A percentile compares a stretch with the other conserved stretches of the same genome.
phyloP scores from a whole-genome alignment of 805 yeast species.

The Starmerella floricola region DNA sequence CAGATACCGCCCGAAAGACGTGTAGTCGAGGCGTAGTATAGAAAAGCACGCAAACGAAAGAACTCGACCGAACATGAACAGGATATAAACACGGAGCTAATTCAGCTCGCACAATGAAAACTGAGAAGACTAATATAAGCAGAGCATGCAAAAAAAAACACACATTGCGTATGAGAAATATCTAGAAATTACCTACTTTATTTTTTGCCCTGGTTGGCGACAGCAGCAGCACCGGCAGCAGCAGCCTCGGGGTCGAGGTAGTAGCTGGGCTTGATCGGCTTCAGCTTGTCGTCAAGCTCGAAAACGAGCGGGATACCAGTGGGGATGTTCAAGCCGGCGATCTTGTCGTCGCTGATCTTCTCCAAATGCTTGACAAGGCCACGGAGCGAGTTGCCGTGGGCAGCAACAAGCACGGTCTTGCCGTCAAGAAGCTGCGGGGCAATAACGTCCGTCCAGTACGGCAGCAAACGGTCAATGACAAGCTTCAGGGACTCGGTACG shows the following conservation, averaged over 20 bases:
- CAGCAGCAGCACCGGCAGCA: slow-evolving; percentile 99
- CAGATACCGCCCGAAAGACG: slow-evolving; percentile 30
- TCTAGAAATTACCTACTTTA: neutral
- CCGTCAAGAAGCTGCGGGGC: slow-evolving; percentile 71
- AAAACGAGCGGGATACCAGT: slow-evolving; percentile 97
- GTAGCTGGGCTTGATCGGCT: slow-evolving; percentile 86
- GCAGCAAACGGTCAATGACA: slow-evolving; percentile 91
- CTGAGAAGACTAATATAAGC: neutral
- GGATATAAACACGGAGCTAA: neutral
- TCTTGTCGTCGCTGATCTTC: slow-evolving; percentile 79
- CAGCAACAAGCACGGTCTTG: slow-evolving; percentile 86
- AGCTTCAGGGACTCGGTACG: slow-evolving; percentile 87
- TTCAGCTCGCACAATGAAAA: neutral
- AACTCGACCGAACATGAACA: neutral
- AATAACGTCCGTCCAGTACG: slow-evolving; percentile 91
- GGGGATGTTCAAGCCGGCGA: slow-evolving; percentile 92
- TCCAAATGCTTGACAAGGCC: slow-evolving; percentile 93
- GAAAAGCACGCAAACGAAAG: neutral
- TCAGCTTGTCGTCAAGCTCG: slow-evolving; percentile 77
- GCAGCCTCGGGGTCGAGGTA: slow-evolving; percentile 99
- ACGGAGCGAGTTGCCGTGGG: slow-evolving; percentile 98
- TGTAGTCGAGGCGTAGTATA: neutral
- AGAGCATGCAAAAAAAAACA: neutral
- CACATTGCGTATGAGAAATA: neutral
- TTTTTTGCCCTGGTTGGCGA: slow-evolving; percentile 76